A percentile compares a stretch with the other conserved stretches of the same genome.
These are phyloP conservation scores for Saccharomyces hybrid DNA, from an alignment of 1,139 yeast genomes.

Conservation along the genomic window DNA sequence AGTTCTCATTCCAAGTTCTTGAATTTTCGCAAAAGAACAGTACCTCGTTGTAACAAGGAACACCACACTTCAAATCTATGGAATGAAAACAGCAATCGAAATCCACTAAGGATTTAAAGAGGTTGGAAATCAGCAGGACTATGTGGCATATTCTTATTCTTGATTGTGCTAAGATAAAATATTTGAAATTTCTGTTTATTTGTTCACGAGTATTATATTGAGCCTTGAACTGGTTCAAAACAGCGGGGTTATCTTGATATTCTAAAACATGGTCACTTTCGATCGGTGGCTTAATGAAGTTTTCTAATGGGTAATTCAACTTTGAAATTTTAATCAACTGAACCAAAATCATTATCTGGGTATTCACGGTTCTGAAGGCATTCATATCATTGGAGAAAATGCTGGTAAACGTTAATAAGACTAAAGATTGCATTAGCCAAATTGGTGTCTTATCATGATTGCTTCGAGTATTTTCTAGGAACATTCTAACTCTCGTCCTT, in stretches of 20 bases:
- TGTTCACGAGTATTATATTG: constrained; percentile 32
- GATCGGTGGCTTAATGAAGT: constrained; percentile 51
- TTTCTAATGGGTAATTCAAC: constrained; percentile 62
- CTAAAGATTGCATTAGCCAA: constrained; percentile 82
- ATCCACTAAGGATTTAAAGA: constrained; percentile 64
- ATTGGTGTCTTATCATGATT: constrained; percentile 64
- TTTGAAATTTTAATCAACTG: constrained; percentile 72
- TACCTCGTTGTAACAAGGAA: constrained; percentile 54
- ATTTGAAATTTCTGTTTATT: constrained; percentile 53
- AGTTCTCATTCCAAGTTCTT: constrained; percentile 46
- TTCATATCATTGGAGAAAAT: constrained; percentile 70
- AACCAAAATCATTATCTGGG: constrained; percentile 71
- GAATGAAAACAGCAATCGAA: constrained; percentile 48
- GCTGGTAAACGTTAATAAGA: constrained; percentile 73
- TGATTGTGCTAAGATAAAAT: constrained; percentile 73
- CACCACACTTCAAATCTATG: constrained; percentile 64
- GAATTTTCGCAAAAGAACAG: constrained; percentile 60
- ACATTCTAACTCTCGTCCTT: constrained; percentile 67
- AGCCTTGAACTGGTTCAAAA: constrained; percentile 30
- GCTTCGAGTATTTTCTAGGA: constrained; percentile 53
- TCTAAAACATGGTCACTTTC: constrained; percentile 31
- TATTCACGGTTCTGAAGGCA: constrained; percentile 64
- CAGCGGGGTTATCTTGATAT: constrained; percentile 29
- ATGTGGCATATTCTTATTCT: constrained; percentile 81
- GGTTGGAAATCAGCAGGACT: constrained; percentile 61